phyloP scores from a whole-genome alignment of 2,329 filamentous ascomycete genomes.

The Rhexocercosporidium sp. region DNA sequence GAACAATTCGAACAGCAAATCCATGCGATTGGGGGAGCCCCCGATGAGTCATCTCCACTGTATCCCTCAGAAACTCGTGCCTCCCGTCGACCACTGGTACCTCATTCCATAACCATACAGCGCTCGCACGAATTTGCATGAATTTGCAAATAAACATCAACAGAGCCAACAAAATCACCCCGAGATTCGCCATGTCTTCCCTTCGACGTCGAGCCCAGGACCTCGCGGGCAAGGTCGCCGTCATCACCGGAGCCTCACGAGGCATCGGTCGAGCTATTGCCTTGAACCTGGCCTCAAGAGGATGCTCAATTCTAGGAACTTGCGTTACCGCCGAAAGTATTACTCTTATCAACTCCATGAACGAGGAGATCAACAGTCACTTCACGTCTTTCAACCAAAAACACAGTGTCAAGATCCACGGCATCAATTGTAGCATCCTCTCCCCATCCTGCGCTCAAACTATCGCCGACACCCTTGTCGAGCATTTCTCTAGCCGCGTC shows the following conservation, averaged over 20 bases:
- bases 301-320: constrained; percentile 57
- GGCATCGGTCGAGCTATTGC: constrained; percentile 72
- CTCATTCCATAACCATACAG: no score
- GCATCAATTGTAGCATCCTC: constrained; percentile 42
- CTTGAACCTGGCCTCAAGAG: constrained; percentile 69
- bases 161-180: no score
- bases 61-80: no score
- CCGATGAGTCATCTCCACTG: no score
- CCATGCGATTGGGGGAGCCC: no score
- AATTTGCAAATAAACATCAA: background rate
- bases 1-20: no score
- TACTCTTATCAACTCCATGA: constrained; percentile 31
- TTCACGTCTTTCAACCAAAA: constrained; percentile 29
- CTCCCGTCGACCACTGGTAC: no score
- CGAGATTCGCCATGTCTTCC: constrained; percentile 19
- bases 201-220: constrained; percentile 27
- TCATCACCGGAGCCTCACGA: constrained; percentile 69
- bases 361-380: constrained; percentile 31
- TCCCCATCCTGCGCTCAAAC: constrained; percentile 35
- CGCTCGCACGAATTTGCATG: no score
- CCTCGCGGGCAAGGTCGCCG: constrained; percentile 69
- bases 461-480: constrained; percentile 38
- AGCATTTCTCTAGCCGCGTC: constrained; percentile 36
- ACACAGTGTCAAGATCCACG: constrained; percentile 33
- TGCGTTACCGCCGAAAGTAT: constrained; percentile 37